Evolutionary conservation across 108 stramenopile species (phyloP).

Genomic region (Schizochytrium sp.): DNA sequence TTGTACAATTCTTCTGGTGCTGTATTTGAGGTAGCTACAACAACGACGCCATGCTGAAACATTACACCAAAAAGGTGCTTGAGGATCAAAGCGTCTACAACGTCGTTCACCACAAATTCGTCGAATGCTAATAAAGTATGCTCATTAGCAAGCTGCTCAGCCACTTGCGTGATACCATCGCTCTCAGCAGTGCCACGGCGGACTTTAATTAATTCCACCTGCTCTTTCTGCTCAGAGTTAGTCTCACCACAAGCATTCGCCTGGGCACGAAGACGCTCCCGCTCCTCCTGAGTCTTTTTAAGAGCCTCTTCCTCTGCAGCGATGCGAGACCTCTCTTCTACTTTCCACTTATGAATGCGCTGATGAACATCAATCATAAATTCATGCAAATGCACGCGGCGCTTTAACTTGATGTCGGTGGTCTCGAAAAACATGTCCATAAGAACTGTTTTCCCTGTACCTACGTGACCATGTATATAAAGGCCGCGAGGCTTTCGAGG

Average conservation of each 20-base stretch:
- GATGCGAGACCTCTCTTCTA: neutral
- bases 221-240: neutral
- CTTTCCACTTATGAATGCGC: slow-evolving; percentile 60
- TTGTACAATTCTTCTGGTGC: slow-evolving; percentile 74
- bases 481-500: slow-evolving; percentile 62
- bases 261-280: neutral
- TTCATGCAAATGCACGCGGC: slow-evolving; percentile 66
- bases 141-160: slow-evolving; percentile 45
- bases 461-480: slow-evolving; percentile 68
- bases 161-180: slow-evolving; percentile 8
- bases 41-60: slow-evolving; percentile 78
- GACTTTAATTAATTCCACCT: neutral
- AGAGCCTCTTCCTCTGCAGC: neutral
- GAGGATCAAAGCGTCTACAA: slow-evolving; percentile 88
- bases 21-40: slow-evolving; percentile 78
- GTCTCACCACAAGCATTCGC: neutral
- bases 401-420: neutral
- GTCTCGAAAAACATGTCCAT: slow-evolving; percentile 83
- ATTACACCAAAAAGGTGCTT: slow-evolving; percentile 83
- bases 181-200: neutral
- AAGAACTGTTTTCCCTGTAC: slow-evolving; percentile 93
- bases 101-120: slow-evolving; percentile 92
- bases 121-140: slow-evolving; percentile 85
- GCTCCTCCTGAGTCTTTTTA: neutral
- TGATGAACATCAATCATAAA: slow-evolving; percentile 65